Conservation (phyloP, 768 basidiomycete species). For the Suillus subaureus region DNA sequence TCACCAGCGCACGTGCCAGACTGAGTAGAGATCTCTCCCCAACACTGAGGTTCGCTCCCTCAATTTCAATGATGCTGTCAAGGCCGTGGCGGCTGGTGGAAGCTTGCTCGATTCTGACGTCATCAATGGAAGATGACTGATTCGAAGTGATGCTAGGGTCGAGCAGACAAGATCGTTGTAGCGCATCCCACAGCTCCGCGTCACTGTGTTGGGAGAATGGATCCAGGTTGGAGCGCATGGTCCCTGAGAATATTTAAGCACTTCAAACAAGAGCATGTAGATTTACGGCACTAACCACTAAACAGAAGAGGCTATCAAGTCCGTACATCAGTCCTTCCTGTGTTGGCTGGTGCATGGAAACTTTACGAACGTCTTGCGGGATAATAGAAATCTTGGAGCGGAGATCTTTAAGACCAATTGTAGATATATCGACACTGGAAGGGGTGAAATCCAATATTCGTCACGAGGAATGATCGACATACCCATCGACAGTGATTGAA, state of each 20-base stretch:
- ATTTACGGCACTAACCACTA: slow-evolving; percentile 43
- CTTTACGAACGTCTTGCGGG: slow-evolving; percentile 60
- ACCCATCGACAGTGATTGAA: slow-evolving; percentile 65
- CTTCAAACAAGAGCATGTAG: slow-evolving; percentile 19
- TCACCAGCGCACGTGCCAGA: slow-evolving; percentile 56
- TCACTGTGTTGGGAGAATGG: slow-evolving; percentile 82
- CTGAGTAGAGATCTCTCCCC: slow-evolving; percentile 51
- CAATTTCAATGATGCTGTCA: slow-evolving; percentile 53
- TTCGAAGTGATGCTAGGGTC: slow-evolving; percentile 39
- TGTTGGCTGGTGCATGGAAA: slow-evolving; percentile 1
- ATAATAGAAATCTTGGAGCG: slow-evolving; percentile 63
- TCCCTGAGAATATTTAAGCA: slow-evolving; percentile 49
- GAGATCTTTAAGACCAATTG: slow-evolving; percentile 62
- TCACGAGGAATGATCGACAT: slow-evolving; percentile 12
- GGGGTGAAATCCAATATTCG: slow-evolving; percentile 12
- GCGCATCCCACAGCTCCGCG: slow-evolving; percentile 78
- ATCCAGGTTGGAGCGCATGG: slow-evolving; percentile 81
- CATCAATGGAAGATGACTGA: slow-evolving; percentile 19
- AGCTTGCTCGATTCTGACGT: slow-evolving; percentile 15
- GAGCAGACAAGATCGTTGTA: slow-evolving; percentile 78
- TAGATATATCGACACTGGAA: slow-evolving; percentile 38
- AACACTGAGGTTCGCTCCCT: slow-evolving; percentile 53
- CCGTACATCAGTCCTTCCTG: neutral
- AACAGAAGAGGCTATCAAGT: slow-evolving; percentile 53
- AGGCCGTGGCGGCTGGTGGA: slow-evolving; percentile 45